Base-by-base conservation (phyloP, 768 basidiomycete species). In the Pleurotus pulmonarius region DNA sequence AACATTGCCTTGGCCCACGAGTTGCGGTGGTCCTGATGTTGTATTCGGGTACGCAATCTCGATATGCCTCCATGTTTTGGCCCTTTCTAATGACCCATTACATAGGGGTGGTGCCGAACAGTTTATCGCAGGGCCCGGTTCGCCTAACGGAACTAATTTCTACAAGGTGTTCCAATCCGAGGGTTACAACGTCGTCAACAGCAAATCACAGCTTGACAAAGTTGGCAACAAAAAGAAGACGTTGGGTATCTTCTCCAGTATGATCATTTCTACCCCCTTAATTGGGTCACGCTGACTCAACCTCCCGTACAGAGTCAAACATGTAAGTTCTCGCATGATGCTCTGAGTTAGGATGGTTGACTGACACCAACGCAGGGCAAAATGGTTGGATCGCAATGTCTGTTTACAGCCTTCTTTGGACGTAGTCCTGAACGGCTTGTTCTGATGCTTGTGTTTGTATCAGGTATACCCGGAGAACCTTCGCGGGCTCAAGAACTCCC, bases 181-280 rank as follows among this genome's bases (percentile, higher is more conserved):
- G 55, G 76, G 75, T 1, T 78, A 78, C 56, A 73, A 75, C 43
- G 75, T 78, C 39, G 68, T 75, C 8, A 65, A 69, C 58, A 69
- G 67, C 60, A 75, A 74, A 26, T 68, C 69, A 5, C 62, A 69
- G 26, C 67, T 78, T 12, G 60, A 68, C 52, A 62, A 63, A 18
- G 64, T 69, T 5, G 62, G 59, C 8, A 71, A 59, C 49, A 70
- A 68, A 26, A 63, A 71, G 44, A 76, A 74, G 64, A 69, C 71
- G 0, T 65, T 78, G n/a, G 76, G 76, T 29, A 76, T 78, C 56
- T 78, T 78, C 64, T 74, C 72, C 1, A 66, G 72, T 73, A 55
- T 29, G 70, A 41, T 16, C 22, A 5, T 20, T 4, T 29, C n/a
- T 39, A 26, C 8, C 40, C 15, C 18, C 47, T 20, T 20, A 3